Evolutionary conservation across 2,329 filamentous ascomycete species (phyloP).

Genomic region (Cryphonectria japonica): DNA sequence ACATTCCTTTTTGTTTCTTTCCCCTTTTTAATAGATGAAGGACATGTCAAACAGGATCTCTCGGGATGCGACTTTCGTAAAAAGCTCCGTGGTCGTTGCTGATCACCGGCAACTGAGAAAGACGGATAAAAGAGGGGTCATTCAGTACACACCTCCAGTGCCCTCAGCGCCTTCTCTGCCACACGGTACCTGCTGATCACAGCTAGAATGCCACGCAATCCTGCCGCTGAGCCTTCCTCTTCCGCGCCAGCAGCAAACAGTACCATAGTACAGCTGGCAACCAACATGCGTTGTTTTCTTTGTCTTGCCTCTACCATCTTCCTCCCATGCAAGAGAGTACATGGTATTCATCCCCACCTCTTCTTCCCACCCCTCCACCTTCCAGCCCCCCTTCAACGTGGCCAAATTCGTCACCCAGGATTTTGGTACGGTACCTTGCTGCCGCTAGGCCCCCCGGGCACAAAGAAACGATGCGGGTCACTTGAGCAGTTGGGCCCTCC

Average conservation of each 20-base stretch:
- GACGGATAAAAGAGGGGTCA: conserved; percentile 13
- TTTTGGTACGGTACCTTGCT: conserved; percentile 9
- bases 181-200: conserved; percentile 25
- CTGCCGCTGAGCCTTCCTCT: conserved; percentile 11
- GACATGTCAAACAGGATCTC: neutral
- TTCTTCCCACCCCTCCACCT: neutral
- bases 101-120: conserved; percentile 3
- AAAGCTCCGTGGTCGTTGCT: neutral
- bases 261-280: neutral
- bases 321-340: neutral
- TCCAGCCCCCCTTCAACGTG: neutral
- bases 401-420: neutral
- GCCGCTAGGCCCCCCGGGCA: conserved; percentile 2
- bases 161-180: neutral
- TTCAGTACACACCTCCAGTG: neutral
- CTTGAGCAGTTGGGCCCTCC: neutral
- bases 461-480: conserved; percentile 10
- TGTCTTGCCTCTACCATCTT: neutral
- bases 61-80: conserved; percentile 1
- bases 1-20: neutral
- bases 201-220: conserved; percentile 26
- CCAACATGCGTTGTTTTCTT: neutral
- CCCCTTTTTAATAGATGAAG: neutral
- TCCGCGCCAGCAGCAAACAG: conserved; percentile 3
- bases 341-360: neutral